Conservation (phyloP, 2,329 filamentous ascomycete genomes). For the Madurella mycetomatis region DNA sequence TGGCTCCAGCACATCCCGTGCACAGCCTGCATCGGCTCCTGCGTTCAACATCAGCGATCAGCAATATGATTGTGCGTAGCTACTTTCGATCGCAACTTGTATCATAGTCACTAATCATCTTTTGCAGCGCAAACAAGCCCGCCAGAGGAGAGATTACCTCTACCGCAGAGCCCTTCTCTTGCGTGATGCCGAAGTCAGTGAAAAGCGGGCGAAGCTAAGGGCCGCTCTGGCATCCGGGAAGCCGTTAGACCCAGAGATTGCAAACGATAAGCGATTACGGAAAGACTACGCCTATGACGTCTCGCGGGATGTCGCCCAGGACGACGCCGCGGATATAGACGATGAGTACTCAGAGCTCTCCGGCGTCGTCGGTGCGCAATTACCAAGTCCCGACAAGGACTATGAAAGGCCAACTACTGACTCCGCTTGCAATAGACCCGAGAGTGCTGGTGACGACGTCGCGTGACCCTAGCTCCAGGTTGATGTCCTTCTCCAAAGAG, state of each 20-base stretch:
- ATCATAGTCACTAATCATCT: conserved; percentile 14
- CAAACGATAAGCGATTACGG: conserved; percentile 77
- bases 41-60: too few species aligned
- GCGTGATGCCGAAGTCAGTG: conserved; percentile 85
- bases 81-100: too few species aligned
- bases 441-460: conserved; percentile 87
- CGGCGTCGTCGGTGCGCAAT: conserved; percentile 71
- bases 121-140: conserved; percentile 63
- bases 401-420: conserved; percentile 1
- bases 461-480: conserved; percentile 75
- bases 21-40: too few species aligned
- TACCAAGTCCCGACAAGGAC: background rate
- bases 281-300: conserved; percentile 95
- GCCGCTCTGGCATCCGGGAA: conserved; percentile 85
- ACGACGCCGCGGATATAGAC: conserved; percentile 71
- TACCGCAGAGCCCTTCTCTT: conserved; percentile 84
- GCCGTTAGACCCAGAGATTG: conserved; percentile 73
- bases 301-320: conserved; percentile 62
- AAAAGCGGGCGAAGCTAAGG: conserved; percentile 84
- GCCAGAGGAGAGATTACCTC: conserved; percentile 80
- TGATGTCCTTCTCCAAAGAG: conserved; percentile 91
- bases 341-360: conserved; percentile 89
- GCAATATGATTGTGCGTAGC: conserved; percentile 27
- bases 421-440: conserved; percentile 34
- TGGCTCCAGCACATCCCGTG: background rate